Evolutionary conservation across 768 basidiomycete species (phyloP).

Genomic region (button mushroom (Agaricus bisporus)): DNA sequence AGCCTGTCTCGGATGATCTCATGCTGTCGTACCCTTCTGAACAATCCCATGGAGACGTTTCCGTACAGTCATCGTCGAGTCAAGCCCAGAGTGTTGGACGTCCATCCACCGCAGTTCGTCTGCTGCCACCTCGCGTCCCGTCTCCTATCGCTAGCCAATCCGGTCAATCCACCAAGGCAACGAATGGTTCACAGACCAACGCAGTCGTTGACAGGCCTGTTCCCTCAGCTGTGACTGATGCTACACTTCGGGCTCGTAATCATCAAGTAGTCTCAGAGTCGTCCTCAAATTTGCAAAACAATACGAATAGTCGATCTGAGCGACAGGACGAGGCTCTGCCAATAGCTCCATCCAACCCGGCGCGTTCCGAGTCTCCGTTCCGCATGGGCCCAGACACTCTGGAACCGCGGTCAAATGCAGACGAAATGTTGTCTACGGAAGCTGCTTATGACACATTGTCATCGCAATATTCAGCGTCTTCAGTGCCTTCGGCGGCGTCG

Average conservation of each 20-base stretch:
- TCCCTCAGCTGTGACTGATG: background rate
- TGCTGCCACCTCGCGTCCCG: background rate
- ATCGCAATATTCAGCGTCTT: background rate
- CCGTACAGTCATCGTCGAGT: background rate
- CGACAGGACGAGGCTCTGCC: background rate
- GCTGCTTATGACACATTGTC: background rate
- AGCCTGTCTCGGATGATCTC: conserved; percentile 1
- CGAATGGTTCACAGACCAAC: background rate
- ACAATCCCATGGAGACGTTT: background rate
- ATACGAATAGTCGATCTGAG: background rate
- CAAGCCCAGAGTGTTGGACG: background rate
- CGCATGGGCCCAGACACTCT: conserved; percentile 8
- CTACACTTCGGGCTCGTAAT: background rate
- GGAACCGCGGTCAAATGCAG: background rate
- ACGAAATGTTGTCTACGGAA: background rate
- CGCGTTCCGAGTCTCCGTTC: conserved; percentile 1
- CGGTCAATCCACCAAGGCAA: background rate
- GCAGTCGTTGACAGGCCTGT: background rate
- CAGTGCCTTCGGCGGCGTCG: background rate
- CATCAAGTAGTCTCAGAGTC: background rate
- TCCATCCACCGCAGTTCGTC: background rate
- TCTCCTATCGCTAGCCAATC: background rate
- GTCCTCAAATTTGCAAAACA: background rate
- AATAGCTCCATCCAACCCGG: background rate
- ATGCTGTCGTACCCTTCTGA: background rate